A percentile compares a stretch with the other conserved stretches of the same genome.
Evolutionary conservation across 495 filamentous ascomycete species (phyloP).

Genomic region (Neurospora tetrasperma): DNA sequence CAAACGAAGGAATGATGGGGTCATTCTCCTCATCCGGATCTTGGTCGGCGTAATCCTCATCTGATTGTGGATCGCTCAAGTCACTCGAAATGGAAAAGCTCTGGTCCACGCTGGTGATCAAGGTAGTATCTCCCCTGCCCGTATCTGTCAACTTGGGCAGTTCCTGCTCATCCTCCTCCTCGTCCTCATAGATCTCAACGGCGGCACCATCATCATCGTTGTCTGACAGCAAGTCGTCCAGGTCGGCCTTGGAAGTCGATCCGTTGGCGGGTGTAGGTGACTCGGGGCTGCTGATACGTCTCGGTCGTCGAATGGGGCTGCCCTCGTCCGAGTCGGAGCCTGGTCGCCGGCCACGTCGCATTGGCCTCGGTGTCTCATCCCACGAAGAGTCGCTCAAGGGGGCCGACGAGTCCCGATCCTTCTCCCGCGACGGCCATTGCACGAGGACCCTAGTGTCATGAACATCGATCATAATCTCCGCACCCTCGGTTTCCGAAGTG

Average conservation of each 20-base stretch:
- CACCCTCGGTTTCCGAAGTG: slow-evolving; percentile 77
- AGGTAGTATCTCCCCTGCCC: slow-evolving; percentile 14
- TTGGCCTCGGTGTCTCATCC: slow-evolving; percentile 46
- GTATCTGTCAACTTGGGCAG: slow-evolving; percentile 18
- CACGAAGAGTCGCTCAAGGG: slow-evolving; percentile 56
- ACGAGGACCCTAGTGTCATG: slow-evolving; percentile 84
- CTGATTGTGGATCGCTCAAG: slow-evolving; percentile 48
- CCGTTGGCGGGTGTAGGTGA: slow-evolving; percentile 58
- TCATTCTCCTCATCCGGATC: slow-evolving; percentile 90
- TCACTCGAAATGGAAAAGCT: slow-evolving; percentile 42
- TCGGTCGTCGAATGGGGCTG: slow-evolving; percentile 56
- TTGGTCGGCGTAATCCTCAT: slow-evolving; percentile 43
- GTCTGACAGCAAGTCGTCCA: slow-evolving; percentile 23
- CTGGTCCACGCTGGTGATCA: slow-evolving; percentile 28
- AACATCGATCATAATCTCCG: slow-evolving; percentile 92
- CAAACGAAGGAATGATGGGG: slow-evolving; percentile 80
- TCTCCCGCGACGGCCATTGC: slow-evolving; percentile 65
- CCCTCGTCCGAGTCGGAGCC: slow-evolving; percentile 35
- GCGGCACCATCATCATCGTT: slow-evolving; percentile 15
- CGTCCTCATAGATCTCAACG: slow-evolving; percentile 47
- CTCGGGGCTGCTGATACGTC: slow-evolving; percentile 55
- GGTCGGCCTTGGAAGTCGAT: slow-evolving; percentile 18
- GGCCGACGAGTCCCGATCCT: slow-evolving; percentile 50
- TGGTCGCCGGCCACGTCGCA: background rate
- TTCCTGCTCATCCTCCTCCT: slow-evolving; percentile 38